These are phyloP conservation scores for Aureobasidium sp. DNA, from an alignment of 2,329 filamentous ascomycete genomes.

Conservation along the genomic window DNA sequence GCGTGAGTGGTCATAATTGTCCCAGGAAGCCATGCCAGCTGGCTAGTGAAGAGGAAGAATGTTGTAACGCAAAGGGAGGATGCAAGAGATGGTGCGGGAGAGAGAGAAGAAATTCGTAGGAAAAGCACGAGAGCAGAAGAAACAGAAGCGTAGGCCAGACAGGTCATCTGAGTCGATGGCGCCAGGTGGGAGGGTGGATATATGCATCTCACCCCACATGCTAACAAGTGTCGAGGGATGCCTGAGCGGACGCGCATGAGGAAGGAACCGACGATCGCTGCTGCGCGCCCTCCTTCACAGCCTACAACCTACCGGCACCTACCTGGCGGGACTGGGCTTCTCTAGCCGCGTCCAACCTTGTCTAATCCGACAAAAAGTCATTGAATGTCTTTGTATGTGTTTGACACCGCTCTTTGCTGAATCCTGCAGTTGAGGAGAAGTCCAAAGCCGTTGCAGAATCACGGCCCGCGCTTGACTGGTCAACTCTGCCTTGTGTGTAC, in stretches of 20 bases:
- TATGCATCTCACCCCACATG: conserved; percentile 15
- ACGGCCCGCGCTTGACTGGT: conserved; percentile 2
- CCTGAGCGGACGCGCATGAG: conserved; percentile 6
- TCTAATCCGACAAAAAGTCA: neutral
- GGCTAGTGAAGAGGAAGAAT: neutral
- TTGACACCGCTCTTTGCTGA: conserved; percentile 10
- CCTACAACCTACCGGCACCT: neutral
- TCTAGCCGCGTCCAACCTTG: neutral
- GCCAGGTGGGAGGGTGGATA: neutral
- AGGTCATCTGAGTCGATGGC: neutral
- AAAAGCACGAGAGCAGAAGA: neutral
- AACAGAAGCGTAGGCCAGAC: neutral
- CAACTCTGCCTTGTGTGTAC: neutral
- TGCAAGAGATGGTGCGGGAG: neutral
- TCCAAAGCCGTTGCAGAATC: conserved; percentile 8
- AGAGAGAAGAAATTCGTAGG: neutral
- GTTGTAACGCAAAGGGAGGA: neutral
- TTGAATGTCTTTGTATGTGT: neutral
- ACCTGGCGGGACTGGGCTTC: neutral
- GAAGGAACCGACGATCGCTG: conserved; percentile 8
- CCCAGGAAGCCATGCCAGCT: conserved; percentile 22
- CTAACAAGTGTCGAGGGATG: neutral
- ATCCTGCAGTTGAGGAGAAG: conserved; percentile 6
- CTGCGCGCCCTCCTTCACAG: neutral
- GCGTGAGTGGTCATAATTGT: conserved; percentile 20